Evolutionary conservation across 2,329 filamentous ascomycete genomes (phyloP), one percentile per base, ranked within the genome.

Genomic region (Pseudogymnoascus sp.): DNA sequence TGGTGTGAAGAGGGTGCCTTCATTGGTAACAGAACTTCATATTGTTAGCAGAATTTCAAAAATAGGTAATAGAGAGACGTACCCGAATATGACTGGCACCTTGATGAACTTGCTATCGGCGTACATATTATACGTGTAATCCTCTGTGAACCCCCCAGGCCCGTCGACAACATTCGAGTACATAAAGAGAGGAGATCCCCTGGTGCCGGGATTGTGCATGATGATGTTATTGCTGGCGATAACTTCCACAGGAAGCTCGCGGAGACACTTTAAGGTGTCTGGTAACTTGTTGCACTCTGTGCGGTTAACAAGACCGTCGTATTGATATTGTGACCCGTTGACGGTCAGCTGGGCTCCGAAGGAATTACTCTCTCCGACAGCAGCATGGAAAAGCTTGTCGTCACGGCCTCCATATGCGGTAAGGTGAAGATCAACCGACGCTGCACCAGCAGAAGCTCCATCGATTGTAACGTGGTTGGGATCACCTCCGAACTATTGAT

Each of bases 1-100:
- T 0, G 85, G 84, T 0, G 81, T 79, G 69, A 88, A 89, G 5
- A 80, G 72, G 0, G 85, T 87, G 36, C 87, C 87, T 72, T 87
- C 87, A 71, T 90, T 84, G 3, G 83, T 84, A 71, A 82, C 82
- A 66, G 83, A 79, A 60, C 83, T 68, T 16, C 19, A 33, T 9
- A 19, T 16, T 19, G 4, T 35, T 58, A 42, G 60, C n/a, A 36
- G 4, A 16, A 39, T 35, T 45, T 45, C 30, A 41, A 49, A 11
- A 33, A 25, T 7, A 33, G n/a, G 16, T 11, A 35, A 6, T 11
- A 28, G 16, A 45, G n/a, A 42, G 9, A 64, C 66, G 30, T 66
- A 69, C 66, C 68, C 79, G 45, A 78, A 79, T 22, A 86, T 79
- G 0, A 79, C 73, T 0, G 84, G 84, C 0, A 86, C 77, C 28